Percentiles rank a stretch among this genome's conserved stretches.
These are phyloP conservation scores for Falciphora oryzae DNA, from an alignment of 2,329 filamentous ascomycete species.

Conservation along the genomic window DNA sequence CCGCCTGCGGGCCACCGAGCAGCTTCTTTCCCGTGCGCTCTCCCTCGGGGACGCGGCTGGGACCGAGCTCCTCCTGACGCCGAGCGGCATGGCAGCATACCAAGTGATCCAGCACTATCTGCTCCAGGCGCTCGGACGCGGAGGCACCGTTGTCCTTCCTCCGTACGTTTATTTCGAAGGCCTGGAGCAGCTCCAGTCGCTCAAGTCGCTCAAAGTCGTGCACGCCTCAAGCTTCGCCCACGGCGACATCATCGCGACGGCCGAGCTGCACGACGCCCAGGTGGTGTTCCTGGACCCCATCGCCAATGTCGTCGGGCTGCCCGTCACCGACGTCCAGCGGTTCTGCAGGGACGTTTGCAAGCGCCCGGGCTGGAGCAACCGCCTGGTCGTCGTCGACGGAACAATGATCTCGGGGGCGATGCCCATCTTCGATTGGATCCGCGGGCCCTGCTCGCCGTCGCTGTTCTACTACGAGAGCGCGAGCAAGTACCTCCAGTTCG, in stretches of 20 bases:
- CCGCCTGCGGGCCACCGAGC: slow-evolving; percentile 5
- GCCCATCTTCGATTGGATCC: slow-evolving; percentile 7
- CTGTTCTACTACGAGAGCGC: slow-evolving; percentile 7
- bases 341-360: neutral
- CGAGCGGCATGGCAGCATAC: slow-evolving; percentile 8
- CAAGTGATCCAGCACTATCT: slow-evolving; percentile 3
- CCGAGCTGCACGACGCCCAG: slow-evolving; percentile 4
- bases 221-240: slow-evolving; percentile 1
- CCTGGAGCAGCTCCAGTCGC: slow-evolving; percentile 6
- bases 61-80: slow-evolving; percentile 6
- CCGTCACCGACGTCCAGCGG: slow-evolving; percentile 6
- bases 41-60: neutral
- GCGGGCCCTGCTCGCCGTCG: neutral
- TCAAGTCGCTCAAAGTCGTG: neutral
- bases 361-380: slow-evolving; percentile 1
- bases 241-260: slow-evolving; percentile 9
- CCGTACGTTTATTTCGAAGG: slow-evolving; percentile 10
- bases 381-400: slow-evolving; percentile 6
- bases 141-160: slow-evolving; percentile 1
- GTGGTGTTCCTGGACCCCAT: slow-evolving; percentile 8
- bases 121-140: neutral
- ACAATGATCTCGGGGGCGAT: slow-evolving; percentile 7
- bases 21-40: neutral
- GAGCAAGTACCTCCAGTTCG: slow-evolving; percentile 9
- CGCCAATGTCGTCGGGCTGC: slow-evolving; percentile 7